Base-by-base conservation (phyloP, 306 rosid species). In the Sicyos edulis region DNA sequence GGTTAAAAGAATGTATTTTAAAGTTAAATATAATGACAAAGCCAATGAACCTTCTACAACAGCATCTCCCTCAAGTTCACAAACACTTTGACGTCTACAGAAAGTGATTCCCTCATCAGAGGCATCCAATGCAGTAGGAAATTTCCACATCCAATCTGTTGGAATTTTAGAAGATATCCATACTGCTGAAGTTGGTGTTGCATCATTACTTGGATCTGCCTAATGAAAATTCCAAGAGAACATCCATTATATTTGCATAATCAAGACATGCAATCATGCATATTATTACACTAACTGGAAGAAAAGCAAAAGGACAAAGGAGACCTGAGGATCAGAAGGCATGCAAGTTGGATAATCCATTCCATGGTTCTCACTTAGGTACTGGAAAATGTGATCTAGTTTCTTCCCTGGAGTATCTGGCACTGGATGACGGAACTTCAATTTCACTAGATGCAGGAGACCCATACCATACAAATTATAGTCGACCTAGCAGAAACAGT, bases 61-160 rank as follows among this genome's bases (percentile, higher is more conserved):
- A 76, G 89, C 77, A 86, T 93, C 98, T 61, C 93, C 96, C 82
- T 93, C 97, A 74, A 90, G 96, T 82, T 90, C 96, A 73, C 89
- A 92, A 75, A 82, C 80, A 82, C 98, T 92, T 80, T 83, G 89
- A 71, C 85, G 93, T 80, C 80, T 84, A 54, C 80, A 80, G 77
- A 77, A 64, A 49, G 56, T 59, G 75, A 78, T 71, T 29, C 78
- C 83, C 49, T 71, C 67, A 62, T 78, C 78, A 10, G 85, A 88
- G 32, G 57, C 80, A 67, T 67, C 83, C 69, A 57, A 69, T 63
- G 84, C 83, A 74, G 70, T 54, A 61, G 84, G 78, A 78, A 75
- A 69, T 74, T 81, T 78, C 91, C 88, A 85, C 80, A 73, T 80
- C 98, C 90, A 92, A 76, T 85, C 85, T 32, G 78, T 64, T 61